Base-by-base conservation (phyloP, 2,329 filamentous ascomycete genomes). In the Trichoderma cornu-damae region DNA sequence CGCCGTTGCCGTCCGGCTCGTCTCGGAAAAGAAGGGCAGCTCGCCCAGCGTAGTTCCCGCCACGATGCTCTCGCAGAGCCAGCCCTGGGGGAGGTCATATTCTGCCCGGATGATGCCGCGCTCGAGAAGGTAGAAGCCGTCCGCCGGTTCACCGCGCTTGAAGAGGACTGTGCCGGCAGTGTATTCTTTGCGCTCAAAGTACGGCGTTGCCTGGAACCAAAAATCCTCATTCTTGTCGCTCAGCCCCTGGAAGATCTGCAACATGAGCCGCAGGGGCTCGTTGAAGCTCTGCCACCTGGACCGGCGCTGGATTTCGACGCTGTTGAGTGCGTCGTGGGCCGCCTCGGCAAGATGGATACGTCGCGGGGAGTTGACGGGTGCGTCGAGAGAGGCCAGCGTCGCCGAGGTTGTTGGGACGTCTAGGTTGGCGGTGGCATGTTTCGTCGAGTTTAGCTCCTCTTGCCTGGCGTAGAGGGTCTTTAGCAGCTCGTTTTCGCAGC, bases 1-100 rank as follows among this genome's bases (percentile, higher is more conserved):
- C 9, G 95, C 91, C 0, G 89, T 96, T 1, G 91, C 91, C 3
- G 92, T 97, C 16, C 94, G 82, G 52, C 83, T 79, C 1, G 93
- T 97, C 67, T 95, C 89, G 2, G 87, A 90, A 74, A 99, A 99
- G 75, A 99, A 99, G 0, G 94, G 94, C 53, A 99, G 73, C 74
- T 99, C 94, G 34, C 94, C 94, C 65, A 93, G 97, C 0, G 94
- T 96, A 1, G 94, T 94, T 14, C 94, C 94, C 0, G 92, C 89
- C 1, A 96, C 87, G 55, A 97, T 96, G 66, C 90, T 89, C 72
- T 99, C 94, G 60, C 88, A 90, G 64, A 95, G 88, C 64, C 81
- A 83, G 0, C 94, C 94, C 69, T 97, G 94, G 1, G 94, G 91
- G 30, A 96, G 80, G 61, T 93, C 83, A 69, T 99, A 97, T 66